Evolutionary conservation across 768 basidiomycete genomes (phyloP).

Genomic region (Pulveroboletus sp.): DNA sequence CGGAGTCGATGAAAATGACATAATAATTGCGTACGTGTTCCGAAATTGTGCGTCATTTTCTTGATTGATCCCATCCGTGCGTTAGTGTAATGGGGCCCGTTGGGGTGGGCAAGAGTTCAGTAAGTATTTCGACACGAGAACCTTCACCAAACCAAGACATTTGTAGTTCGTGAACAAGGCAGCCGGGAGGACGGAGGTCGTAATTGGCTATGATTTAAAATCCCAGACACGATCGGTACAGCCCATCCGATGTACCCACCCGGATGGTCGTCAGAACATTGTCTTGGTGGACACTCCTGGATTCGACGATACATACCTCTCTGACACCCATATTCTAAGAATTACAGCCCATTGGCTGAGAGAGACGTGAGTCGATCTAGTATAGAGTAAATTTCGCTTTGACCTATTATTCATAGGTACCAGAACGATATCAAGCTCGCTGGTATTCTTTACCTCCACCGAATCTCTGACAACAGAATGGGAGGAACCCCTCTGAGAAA

Average conservation of each 20-base stretch:
- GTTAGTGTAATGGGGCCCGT: constrained; percentile 18
- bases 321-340: constrained; percentile 8
- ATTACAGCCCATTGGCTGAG: constrained; percentile 16
- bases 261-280: constrained; percentile 11
- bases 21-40: constrained; percentile 18
- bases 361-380: constrained; percentile 7
- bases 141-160: background rate
- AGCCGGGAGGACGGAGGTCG: background rate
- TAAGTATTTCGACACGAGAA: background rate
- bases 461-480: constrained; percentile 11
- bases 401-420: constrained; percentile 4
- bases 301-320: constrained; percentile 14
- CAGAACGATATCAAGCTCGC: constrained; percentile 7
- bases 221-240: constrained; percentile 9
- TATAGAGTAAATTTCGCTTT: background rate
- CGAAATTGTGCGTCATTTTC: background rate
- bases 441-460: constrained; percentile 14
- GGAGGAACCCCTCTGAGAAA: constrained; percentile 10
- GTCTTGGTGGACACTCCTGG: constrained; percentile 19
- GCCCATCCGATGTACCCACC: constrained; percentile 10
- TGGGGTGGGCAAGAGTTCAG: constrained; percentile 17
- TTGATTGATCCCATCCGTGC: background rate
- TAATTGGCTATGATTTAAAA: background rate
- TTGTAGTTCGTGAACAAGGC: constrained; percentile 14
- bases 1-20: constrained; percentile 3